phyloP scores from a whole-genome alignment of 1,284 basidiomycete species.

The Sutorius eximius region DNA sequence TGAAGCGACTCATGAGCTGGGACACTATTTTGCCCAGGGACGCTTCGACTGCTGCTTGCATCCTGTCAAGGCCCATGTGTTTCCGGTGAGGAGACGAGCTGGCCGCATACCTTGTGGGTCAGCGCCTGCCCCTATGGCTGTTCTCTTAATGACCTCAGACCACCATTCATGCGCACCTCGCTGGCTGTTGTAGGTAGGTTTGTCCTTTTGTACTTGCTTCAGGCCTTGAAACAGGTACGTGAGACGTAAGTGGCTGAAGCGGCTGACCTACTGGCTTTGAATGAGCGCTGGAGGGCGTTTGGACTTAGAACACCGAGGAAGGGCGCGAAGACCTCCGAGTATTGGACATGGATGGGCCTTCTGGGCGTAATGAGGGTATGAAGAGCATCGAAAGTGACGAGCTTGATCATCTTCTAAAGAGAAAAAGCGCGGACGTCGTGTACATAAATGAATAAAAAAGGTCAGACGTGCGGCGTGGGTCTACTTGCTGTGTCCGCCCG shows the following conservation, averaged over 20 bases:
- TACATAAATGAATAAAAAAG: conserved; percentile 19
- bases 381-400: conserved; percentile 72
- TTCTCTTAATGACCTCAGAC: conserved; percentile 67
- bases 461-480: conserved; percentile 1
- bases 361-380: conserved; percentile 68
- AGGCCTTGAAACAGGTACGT: conserved; percentile 48
- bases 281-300: conserved; percentile 51
- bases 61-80: conserved; percentile 15
- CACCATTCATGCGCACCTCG: conserved; percentile 63
- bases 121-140: conserved; percentile 71
- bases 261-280: conserved; percentile 57
- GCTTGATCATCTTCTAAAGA: conserved; percentile 21
- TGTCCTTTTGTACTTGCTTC: conserved; percentile 55
- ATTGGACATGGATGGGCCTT: conserved; percentile 65
- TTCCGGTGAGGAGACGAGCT: conserved; percentile 23
- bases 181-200: conserved; percentile 47
- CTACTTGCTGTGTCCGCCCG: background rate
- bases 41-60: conserved; percentile 48
- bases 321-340: conserved; percentile 62
- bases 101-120: conserved; percentile 45
- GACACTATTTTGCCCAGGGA: conserved; percentile 54
- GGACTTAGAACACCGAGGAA: conserved; percentile 60
- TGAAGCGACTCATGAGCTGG: conserved; percentile 61
- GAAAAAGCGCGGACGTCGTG: background rate
- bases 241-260: background rate